These are phyloP conservation scores for Sarocladium brachiariae DNA, from an alignment of 2,329 filamentous ascomycete genomes.

Conservation along the genomic window DNA sequence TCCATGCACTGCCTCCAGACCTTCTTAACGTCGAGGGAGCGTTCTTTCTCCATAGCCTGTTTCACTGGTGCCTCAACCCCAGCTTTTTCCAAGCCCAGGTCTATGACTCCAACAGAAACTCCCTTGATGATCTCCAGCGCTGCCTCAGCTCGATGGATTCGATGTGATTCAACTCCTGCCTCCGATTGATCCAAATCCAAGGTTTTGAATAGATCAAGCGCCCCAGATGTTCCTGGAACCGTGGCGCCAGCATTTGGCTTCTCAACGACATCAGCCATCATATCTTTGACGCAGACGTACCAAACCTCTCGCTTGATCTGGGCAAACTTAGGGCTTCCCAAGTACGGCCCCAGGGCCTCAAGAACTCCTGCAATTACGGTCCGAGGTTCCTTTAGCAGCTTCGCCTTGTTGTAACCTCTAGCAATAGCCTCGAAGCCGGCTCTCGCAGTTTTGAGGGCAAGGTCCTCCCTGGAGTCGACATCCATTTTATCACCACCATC, in stretches of 20 bases:
- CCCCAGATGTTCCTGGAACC: constrained; percentile 15
- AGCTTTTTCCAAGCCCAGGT: constrained; percentile 18
- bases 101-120: constrained; percentile 37
- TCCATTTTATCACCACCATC: constrained; percentile 58
- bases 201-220: constrained; percentile 35
- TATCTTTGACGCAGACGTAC: constrained; percentile 42
- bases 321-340: constrained; percentile 31
- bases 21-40: constrained; percentile 39
- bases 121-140: constrained; percentile 34
- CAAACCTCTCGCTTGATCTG: constrained; percentile 42
- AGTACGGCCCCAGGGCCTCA: constrained; percentile 32
- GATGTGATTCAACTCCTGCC: constrained; percentile 44
- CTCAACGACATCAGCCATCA: constrained; percentile 32
- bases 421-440: constrained; percentile 45
- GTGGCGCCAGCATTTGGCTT: constrained; percentile 17
- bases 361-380: constrained; percentile 34
- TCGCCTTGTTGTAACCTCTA: constrained; percentile 39
- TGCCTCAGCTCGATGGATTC: constrained; percentile 40
- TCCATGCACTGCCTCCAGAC: constrained; percentile 30
- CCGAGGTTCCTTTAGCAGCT: constrained; percentile 29
- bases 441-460: constrained; percentile 35
- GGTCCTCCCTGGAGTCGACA: constrained; percentile 48
- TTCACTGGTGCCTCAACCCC: constrained; percentile 27
- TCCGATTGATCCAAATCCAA: constrained; percentile 40
- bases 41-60: constrained; percentile 31